Percentiles rank a stretch among this genome's conserved stretches.
Evolutionary conservation across 495 filamentous ascomycete genomes (phyloP).

Genomic region (Podospora didyma): DNA sequence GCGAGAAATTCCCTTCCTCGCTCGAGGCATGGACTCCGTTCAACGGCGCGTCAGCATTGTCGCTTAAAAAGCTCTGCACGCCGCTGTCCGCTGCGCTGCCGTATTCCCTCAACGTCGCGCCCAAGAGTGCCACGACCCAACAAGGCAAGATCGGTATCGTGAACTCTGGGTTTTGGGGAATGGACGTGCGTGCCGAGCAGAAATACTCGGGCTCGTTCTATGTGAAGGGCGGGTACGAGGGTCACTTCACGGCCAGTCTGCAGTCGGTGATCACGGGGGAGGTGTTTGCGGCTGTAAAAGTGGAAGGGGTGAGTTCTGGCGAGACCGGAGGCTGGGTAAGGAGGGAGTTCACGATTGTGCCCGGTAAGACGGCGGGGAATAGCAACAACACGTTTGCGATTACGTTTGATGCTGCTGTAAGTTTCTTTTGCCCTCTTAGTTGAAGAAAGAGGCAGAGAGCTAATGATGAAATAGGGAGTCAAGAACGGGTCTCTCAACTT

Average conservation of each 20-base stretch:
- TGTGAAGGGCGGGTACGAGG: constrained; percentile 43
- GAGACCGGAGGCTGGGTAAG: constrained; percentile 43
- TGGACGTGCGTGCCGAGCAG: constrained; percentile 50
- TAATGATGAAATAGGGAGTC: constrained; percentile 23
- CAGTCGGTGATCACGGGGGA: constrained; percentile 44
- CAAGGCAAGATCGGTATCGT: constrained; percentile 48
- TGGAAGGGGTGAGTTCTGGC: constrained; percentile 26
- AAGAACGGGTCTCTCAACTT: constrained; percentile 53
- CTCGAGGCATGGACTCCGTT: constrained; percentile 55
- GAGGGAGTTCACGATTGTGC: constrained; percentile 43
- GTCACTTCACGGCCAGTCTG: constrained; percentile 41
- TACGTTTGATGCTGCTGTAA: constrained; percentile 49
- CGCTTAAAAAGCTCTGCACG: constrained; percentile 43
- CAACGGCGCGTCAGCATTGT: constrained; percentile 41
- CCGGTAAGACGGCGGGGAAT: constrained; percentile 44
- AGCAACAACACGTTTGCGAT: constrained; percentile 64
- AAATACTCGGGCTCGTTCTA: constrained; percentile 56
- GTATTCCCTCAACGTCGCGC: constrained; percentile 55
- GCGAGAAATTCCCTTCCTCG: constrained; percentile 30
- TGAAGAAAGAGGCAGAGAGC: not conserved
- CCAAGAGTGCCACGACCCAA: not conserved
- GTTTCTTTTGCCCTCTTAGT: not conserved
- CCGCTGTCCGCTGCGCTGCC: constrained; percentile 52
- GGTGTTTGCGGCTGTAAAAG: constrained; percentile 37
- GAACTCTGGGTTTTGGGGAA: constrained; percentile 60